Conservation (phyloP, 768 basidiomycete genomes). For the Holtermanniella nyarrowii region DNA sequence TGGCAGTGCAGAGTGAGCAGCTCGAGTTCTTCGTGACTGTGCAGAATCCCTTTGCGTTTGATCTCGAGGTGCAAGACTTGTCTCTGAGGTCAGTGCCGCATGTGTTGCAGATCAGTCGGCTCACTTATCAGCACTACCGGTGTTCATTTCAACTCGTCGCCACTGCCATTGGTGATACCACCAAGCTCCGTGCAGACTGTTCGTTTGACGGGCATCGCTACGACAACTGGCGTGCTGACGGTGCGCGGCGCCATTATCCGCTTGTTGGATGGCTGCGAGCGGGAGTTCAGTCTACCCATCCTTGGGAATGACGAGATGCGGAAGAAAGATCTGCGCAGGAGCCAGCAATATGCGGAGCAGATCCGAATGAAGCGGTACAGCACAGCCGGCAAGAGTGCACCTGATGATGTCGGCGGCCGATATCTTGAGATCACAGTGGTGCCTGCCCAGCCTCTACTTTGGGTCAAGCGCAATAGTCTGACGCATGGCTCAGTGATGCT, state of each 20-base stretch:
- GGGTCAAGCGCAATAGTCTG: conserved; percentile 75
- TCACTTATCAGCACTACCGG: conserved; percentile 60
- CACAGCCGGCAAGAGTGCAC: conserved; percentile 51
- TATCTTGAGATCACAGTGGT: conserved; percentile 77
- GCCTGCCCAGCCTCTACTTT: conserved; percentile 73
- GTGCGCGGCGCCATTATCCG: conserved; percentile 73
- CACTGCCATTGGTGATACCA: conserved; percentile 57
- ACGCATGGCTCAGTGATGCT: conserved; percentile 91
- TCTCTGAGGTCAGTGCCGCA: conserved; percentile 57
- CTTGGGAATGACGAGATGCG: conserved; percentile 63
- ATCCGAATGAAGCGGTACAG: conserved; percentile 66
- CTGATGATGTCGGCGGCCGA: conserved; percentile 12
- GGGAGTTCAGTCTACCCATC: conserved; percentile 67
- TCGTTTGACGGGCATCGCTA: conserved; percentile 57
- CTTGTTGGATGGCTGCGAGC: conserved; percentile 58
- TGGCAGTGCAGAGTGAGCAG: conserved; percentile 71
- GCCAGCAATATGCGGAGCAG: conserved; percentile 54
- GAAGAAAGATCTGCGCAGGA: conserved; percentile 44
- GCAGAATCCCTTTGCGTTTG: conserved; percentile 87
- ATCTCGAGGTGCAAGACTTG: conserved; percentile 73
- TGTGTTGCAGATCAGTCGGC: not conserved
- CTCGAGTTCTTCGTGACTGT: conserved; percentile 73
- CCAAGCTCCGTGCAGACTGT: conserved; percentile 65
- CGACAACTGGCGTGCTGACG: conserved; percentile 55
- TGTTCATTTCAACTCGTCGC: conserved; percentile 57